These are phyloP conservation scores for Coniochaeta sp. DNA, from an alignment of 2,329 filamentous ascomycete genomes.

Conservation along the genomic window DNA sequence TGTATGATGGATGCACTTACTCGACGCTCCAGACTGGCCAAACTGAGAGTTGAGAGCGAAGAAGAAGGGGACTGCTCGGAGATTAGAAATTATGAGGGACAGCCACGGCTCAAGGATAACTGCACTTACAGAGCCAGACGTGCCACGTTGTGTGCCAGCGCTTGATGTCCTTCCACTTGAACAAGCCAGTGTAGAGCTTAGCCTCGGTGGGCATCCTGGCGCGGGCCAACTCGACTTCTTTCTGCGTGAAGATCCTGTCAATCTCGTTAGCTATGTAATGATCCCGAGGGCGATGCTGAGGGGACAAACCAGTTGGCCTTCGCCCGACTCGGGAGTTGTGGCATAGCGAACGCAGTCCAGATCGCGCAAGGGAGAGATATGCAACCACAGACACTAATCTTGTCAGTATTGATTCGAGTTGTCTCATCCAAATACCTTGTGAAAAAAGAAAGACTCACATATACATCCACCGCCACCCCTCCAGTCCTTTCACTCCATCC, in stretches of 20 bases:
- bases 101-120: not conserved
- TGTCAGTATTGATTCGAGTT: not conserved
- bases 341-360: constrained; percentile 19
- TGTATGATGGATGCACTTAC: constrained; percentile 8
- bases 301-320: constrained; percentile 16
- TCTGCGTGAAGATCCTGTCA: constrained; percentile 15
- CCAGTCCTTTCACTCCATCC: constrained; percentile 12
- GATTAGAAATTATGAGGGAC: not conserved
- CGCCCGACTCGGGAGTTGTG: constrained; percentile 15
- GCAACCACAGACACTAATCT: constrained; percentile 12
- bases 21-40: constrained; percentile 15
- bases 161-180: constrained; percentile 20
- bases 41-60: constrained; percentile 14
- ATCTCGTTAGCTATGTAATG: not conserved
- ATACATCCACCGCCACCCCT: constrained; percentile 20
- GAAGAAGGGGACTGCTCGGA: constrained; percentile 12
- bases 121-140: constrained; percentile 16
- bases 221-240: constrained; percentile 14
- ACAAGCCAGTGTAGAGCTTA: constrained; percentile 16
- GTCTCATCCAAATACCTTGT: not conserved
- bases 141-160: constrained; percentile 22
- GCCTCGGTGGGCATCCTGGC: constrained; percentile 16
- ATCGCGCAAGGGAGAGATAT: constrained; percentile 17
- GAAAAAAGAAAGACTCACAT: constrained; percentile 10
- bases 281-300: not conserved